Evolutionary conservation across 1,139 yeast genomes (phyloP).

Genomic region (Blastobotrys capitulatus): DNA sequence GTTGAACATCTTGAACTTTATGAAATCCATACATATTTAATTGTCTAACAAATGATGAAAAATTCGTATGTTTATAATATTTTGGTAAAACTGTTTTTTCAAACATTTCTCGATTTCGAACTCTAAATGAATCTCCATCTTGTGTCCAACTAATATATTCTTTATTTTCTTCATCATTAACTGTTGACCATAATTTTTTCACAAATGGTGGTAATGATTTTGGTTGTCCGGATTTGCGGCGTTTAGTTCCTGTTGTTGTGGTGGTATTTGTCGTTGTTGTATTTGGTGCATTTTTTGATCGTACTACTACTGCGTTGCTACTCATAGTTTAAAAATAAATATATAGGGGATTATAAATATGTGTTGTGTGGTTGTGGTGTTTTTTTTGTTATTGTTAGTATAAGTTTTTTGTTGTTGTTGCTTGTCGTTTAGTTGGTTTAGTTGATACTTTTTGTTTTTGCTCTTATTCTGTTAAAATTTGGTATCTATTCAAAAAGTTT

Average conservation of each 20-base stretch:
- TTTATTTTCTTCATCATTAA: constrained; percentile 67
- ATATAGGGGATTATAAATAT: no score
- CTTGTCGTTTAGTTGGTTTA: no score
- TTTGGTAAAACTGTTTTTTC: constrained; percentile 79
- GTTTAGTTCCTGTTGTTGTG: constrained; percentile 34
- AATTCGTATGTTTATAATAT: constrained; percentile 87
- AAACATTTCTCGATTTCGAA: constrained; percentile 76
- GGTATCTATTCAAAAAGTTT: no score
- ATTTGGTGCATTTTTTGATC: constrained; percentile 21
- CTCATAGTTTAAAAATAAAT: constrained; percentile 20
- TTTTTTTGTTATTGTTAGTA: no score
- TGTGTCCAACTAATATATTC: constrained; percentile 77
- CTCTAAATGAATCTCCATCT: constrained; percentile 82
- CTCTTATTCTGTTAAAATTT: no score
- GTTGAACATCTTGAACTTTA: constrained; percentile 72
- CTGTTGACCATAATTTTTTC: constrained; percentile 91
- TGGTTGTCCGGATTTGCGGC: constrained; percentile 27
- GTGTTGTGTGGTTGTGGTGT: no score
- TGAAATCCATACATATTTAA: constrained; percentile 97
- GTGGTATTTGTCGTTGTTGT: constrained; percentile 9
- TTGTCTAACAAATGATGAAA: constrained; percentile 89
- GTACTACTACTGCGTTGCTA: constrained; percentile 34
- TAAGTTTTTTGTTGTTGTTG: no score
- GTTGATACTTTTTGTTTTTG: no score
- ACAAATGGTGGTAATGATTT: constrained; percentile 79